These are phyloP conservation scores for Ploettnerulaceae sp. DNA, from an alignment of 2,329 filamentous ascomycete species.

Conservation along the genomic window DNA sequence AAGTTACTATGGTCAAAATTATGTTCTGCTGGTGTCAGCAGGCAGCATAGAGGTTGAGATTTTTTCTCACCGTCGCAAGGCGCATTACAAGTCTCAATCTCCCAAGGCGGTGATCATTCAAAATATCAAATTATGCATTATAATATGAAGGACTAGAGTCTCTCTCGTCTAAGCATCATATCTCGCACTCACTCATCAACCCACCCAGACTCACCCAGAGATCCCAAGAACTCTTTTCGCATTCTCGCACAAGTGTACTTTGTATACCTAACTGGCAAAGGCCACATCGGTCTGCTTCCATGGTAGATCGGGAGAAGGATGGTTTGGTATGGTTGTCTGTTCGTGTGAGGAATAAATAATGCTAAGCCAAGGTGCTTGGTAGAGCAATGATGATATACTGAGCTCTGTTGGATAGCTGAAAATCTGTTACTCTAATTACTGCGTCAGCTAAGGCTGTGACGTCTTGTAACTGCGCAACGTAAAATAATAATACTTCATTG, in stretches of 20 bases:
- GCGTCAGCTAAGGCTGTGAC: too few species aligned
- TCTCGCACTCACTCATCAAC: too few species aligned
- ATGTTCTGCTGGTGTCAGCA: conserved; percentile 6
- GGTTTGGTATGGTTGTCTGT: conserved; percentile 8
- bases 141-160: not conserved
- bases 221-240: too few species aligned
- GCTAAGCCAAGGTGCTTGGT: conserved; percentile 6
- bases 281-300: conserved; percentile 4
- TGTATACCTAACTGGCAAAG: conserved; percentile 8
- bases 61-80: conserved; percentile 8
- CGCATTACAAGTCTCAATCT: conserved; percentile 10
- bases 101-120: too few species aligned
- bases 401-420: too few species aligned
- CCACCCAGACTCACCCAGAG: too few species aligned
- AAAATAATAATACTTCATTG: too few species aligned
- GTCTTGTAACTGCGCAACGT: too few species aligned
- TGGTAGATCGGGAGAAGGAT: conserved; percentile 8
- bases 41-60: conserved; percentile 9
- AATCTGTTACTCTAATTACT: too few species aligned
- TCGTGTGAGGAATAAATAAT: conserved; percentile 9
- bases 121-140: conserved; percentile 5
- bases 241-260: conserved; percentile 10
- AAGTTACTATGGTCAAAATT: conserved; percentile 7
- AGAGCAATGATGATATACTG: too few species aligned
- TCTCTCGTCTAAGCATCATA: conserved; percentile 4